Conservation (phyloP, 805 yeast species). For the Dipodascopsis uninucleata region DNA sequence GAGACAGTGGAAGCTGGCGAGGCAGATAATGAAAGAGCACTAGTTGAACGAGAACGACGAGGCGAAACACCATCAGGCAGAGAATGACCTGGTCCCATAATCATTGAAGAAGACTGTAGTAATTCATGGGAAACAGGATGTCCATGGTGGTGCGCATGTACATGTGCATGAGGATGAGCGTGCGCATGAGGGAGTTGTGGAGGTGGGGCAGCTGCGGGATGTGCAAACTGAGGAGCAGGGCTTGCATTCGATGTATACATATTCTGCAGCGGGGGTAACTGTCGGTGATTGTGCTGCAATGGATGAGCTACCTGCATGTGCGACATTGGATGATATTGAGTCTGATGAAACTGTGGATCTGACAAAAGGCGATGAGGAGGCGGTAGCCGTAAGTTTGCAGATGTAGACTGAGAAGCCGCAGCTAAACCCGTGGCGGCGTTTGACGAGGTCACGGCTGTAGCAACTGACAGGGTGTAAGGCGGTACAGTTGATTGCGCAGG, state of each 20-base stretch:
- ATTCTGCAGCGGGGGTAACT: slow-evolving; percentile 11
- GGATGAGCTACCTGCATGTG: background rate
- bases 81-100: slow-evolving; percentile 2
- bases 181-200: slow-evolving; percentile 4
- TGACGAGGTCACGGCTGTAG: too few species aligned
- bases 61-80: background rate
- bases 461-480: too few species aligned
- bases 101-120: background rate
- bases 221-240: slow-evolving; percentile 2
- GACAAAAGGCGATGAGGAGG: slow-evolving; percentile 3
- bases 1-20: slow-evolving; percentile 9
- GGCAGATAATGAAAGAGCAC: slow-evolving; percentile 1
- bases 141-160: slow-evolving; percentile 6
- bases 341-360: slow-evolving; percentile 8
- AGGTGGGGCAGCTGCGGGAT: slow-evolving; percentile 2
- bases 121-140: slow-evolving; percentile 4
- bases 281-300: slow-evolving; percentile 1
- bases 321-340: slow-evolving; percentile 3
- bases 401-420: too few species aligned
- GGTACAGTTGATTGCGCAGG: too few species aligned
- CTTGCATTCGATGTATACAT: slow-evolving; percentile 1
- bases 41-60: slow-evolving; percentile 2
- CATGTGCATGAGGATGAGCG: slow-evolving; percentile 8
- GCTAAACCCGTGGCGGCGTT: too few species aligned
- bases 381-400: slow-evolving; percentile 7